These are phyloP conservation scores for Nannochloris sp. DNA, from an alignment of 139 green algal genomes.

Conservation along the genomic window DNA sequence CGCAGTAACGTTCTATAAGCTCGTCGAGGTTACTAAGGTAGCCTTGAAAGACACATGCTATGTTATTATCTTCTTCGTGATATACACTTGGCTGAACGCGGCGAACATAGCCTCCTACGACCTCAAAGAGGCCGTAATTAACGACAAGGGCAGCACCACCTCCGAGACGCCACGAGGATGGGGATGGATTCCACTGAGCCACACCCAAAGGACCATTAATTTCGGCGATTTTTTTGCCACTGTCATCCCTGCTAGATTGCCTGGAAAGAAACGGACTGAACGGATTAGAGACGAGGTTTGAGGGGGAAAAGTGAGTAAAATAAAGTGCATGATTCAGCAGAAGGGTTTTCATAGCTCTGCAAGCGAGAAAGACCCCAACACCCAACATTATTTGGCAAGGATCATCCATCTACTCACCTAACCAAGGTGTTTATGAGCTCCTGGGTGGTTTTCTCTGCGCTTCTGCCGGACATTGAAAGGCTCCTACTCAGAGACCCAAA, in stretches of 20 bases:
- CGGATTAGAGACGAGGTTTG: too few relatives aligned
- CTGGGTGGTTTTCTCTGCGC: not conserved
- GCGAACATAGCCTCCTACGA: slow-evolving; percentile 20
- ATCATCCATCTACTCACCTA: not conserved
- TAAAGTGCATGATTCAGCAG: too few relatives aligned
- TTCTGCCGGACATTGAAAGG: too few relatives aligned
- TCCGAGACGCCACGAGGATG: slow-evolving; percentile 2
- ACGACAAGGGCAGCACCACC: slow-evolving; percentile 13
- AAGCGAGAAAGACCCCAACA: too few relatives aligned
- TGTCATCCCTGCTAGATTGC: not conserved
- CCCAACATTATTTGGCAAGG: too few relatives aligned
- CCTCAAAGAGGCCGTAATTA: slow-evolving; percentile 19
- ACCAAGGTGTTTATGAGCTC: slow-evolving; percentile 7
- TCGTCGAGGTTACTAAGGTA: slow-evolving; percentile 52
- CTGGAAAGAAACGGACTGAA: too few relatives aligned
- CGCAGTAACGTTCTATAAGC: slow-evolving; percentile 24
- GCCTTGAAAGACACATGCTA: slow-evolving; percentile 23
- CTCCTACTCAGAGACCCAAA: too few relatives aligned
- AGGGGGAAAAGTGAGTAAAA: not conserved
- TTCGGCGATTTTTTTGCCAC: not conserved
- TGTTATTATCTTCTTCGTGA: slow-evolving; percentile 20
- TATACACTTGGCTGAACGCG: slow-evolving; percentile 31
- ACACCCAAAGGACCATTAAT: not conserved
- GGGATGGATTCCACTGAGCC: slow-evolving; percentile 1
- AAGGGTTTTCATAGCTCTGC: too few relatives aligned